phyloP scores from a whole-genome alignment of 2,329 filamentous ascomycete species.

The Xylariaceae sp. region DNA sequence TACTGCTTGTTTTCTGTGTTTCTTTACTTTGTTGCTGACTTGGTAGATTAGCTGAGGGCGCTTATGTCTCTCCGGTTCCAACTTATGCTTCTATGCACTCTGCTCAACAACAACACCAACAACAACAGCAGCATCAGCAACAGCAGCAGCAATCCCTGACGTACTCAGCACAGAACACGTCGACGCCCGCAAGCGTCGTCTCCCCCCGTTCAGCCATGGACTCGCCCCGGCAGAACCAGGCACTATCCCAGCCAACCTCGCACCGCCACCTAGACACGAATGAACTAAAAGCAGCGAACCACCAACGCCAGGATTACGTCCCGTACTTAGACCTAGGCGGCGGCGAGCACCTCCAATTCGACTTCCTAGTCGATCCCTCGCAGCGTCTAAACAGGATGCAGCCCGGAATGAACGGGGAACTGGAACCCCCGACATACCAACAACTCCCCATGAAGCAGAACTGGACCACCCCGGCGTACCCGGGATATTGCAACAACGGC shows the following conservation, averaged over 20 bases:
- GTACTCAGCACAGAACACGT: slow-evolving; percentile 34
- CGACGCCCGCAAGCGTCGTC: slow-evolving; percentile 39
- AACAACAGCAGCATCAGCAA: slow-evolving; percentile 13
- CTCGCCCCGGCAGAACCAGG: slow-evolving; percentile 30
- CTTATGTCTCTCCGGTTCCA: slow-evolving; percentile 32
- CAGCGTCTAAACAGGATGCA: slow-evolving; percentile 52
- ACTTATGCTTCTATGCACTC: slow-evolving; percentile 21
- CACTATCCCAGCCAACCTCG: slow-evolving; percentile 23
- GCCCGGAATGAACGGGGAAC: slow-evolving; percentile 46
- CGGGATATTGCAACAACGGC: slow-evolving; percentile 8
- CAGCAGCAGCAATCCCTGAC: slow-evolving; percentile 28
- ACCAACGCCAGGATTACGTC: slow-evolving; percentile 47
- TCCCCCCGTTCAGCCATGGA: slow-evolving; percentile 36
- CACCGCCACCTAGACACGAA: slow-evolving; percentile 28
- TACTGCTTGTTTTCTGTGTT: not conserved
- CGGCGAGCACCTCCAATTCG: slow-evolving; percentile 64
- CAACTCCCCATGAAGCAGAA: slow-evolving; percentile 51
- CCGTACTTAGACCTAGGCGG: slow-evolving; percentile 58
- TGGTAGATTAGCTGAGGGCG: slow-evolving; percentile 28
- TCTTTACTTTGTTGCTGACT: slow-evolving; percentile 6
- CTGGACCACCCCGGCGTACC: slow-evolving; percentile 36
- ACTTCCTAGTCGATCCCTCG: slow-evolving; percentile 64
- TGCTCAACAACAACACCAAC: slow-evolving; percentile 15
- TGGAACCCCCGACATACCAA: slow-evolving; percentile 42
- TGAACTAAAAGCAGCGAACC: slow-evolving; percentile 37